Conservation (phyloP, 1,284 basidiomycete species). For the Fomitiporia mediterranea region DNA sequence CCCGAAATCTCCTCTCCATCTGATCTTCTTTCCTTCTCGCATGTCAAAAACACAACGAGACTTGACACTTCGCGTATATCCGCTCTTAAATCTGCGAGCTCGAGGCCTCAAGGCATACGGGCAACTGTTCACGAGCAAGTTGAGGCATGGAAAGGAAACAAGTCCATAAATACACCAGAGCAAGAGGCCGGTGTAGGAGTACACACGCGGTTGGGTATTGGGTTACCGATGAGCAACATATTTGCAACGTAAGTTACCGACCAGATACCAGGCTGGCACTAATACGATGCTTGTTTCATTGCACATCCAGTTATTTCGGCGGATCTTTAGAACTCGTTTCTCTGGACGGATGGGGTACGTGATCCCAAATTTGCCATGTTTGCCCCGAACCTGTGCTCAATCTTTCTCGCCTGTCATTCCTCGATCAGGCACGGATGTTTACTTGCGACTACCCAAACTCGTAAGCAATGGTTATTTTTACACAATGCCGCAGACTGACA, state of each 20-base stretch:
- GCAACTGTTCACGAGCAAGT: constrained; percentile 78
- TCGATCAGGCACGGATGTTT: constrained; percentile 82
- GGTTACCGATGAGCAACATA: constrained; percentile 82
- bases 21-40: constrained; percentile 81
- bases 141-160: constrained; percentile 39
- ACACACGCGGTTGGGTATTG: constrained; percentile 69
- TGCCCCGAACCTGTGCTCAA: not conserved
- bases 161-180: constrained; percentile 35
- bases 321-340: constrained; percentile 79
- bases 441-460: constrained; percentile 74
- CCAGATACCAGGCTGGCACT: not conserved
- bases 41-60: constrained; percentile 66
- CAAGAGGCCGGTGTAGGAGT: constrained; percentile 44
- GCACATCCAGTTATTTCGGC: constrained; percentile 61
- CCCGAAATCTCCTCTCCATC: constrained; percentile 53
- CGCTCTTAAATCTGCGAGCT: constrained; percentile 62
- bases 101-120: constrained; percentile 56
- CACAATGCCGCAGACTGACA: not conserved
- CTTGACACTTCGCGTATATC: constrained; percentile 64
- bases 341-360: constrained; percentile 76
- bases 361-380: not conserved
- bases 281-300: constrained; percentile 1
- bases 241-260: constrained; percentile 60
- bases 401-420: no score
- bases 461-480: constrained; percentile 40